Base-by-base conservation (phyloP, 2,329 filamentous ascomycete species). In the Botrytis tulipae region DNA sequence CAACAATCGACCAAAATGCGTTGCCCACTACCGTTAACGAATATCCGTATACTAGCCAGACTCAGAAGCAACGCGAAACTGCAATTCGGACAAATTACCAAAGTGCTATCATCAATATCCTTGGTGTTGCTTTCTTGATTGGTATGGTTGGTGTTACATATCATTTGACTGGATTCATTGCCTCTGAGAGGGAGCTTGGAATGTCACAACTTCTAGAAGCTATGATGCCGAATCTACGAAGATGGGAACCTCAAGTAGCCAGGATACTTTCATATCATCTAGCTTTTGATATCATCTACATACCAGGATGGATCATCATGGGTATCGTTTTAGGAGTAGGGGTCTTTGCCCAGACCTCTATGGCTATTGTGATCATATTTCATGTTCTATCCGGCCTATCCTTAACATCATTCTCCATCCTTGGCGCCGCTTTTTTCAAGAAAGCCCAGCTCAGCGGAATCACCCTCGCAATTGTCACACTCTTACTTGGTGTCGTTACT, bases 141-240 rank as follows among this genome's bases (percentile, higher is more conserved):
- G 92, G 90, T 32, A 87, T 96, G 72, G 90, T 96, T 63, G 93
- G 93, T 72, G 88, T 97, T 40, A 91, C 91, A 54, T 98, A 97
- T 81, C 94, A 98, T 79, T 85, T 97, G 73, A 93, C 93, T 0
- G 95, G 95, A 14, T 90, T 95, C 78, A 91, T 97, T 81, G 94
- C 95, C 12, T 90, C 91, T 2, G 95, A 98, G 83, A 87, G 95
- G 73, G 95, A 98, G 83, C 86, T 90, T 25, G 95, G 94, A 73
- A 96, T 97, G 88, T 93, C 93, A 7, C 93, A 94, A 76, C 85
- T 98, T 42, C 89, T 98, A 61, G 95, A 98, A 82, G 92, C 93
- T 72, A 97, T 97, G 93, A 95, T 96, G 86, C 92, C 93, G 0
- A 93, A 93, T 72, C 86, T 87, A 72, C 87, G 87, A 67, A 85